Base-by-base conservation (phyloP, 163 green algal species). In the Scenedesmus sp. region DNA sequence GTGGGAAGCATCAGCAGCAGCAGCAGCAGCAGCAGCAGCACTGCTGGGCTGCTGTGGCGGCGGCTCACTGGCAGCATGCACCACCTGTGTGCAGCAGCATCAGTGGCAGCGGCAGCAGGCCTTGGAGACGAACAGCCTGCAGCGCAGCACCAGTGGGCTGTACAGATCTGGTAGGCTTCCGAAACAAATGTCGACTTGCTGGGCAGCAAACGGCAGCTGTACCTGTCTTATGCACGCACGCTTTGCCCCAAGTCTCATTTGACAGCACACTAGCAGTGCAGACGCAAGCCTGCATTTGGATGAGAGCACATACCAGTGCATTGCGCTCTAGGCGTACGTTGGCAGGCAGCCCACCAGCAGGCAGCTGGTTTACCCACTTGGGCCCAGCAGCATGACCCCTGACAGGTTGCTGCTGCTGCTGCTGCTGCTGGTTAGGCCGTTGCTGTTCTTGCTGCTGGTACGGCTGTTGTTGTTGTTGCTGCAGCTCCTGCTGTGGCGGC, bases 341-440 rank as follows among this genome's bases (percentile, higher is more conserved):
- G 70, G 80, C 81, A 9, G 72, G 88, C 59, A 83, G 56, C 44
- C 42, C 24, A 4, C 85, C 85, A 56, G 26, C 22, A 16, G 85
- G 85, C 42, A 97, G 87, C 26, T 46, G 56, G 24, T 73, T 20
- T 0, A 92, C 90, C 96, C 95, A 98, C 15, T 85, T 94, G 13
- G 96, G 94, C 0, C 96, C 96, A 49, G 95, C 95, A 4, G 94
- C 94, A 79, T 95, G 93, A 16, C 94, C 96, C 26, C 83, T 37
- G 3, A 68, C 65, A 84, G 79, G 49, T 20, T 83, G 65, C 89
- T 89, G 76, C 78, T 86, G 83, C 53, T 86, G 82, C 43, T 76
- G 83, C 35, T 83, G 83, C 43, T 85, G 81, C 81, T 85, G 88
- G 56, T 83, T 13, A 24, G 30, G 44, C 42, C 7, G 44, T 44